A percentile compares a stretch with the other conserved stretches of the same genome.
Conservation (phyloP, 768 basidiomycete species). For the Tulasnella sp. region DNA sequence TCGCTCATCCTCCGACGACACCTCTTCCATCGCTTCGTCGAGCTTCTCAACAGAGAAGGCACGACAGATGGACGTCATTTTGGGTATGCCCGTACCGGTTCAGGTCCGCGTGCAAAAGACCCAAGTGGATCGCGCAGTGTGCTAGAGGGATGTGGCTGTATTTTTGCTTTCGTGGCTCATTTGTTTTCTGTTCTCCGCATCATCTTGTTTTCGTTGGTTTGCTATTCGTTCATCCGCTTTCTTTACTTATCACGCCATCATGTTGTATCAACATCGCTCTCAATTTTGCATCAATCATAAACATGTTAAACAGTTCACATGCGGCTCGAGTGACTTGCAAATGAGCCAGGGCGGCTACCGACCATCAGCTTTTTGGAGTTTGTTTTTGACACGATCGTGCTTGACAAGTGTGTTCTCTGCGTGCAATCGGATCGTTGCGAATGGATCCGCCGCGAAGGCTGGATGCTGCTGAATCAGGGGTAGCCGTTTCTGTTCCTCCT, state of each 20-base stretch:
- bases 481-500: constrained; percentile 50
- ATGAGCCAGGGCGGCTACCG: too few relatives aligned
- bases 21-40: neutral
- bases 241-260: neutral
- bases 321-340: neutral
- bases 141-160: neutral
- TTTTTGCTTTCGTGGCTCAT: neutral
- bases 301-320: neutral
- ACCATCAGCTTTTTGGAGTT: too few relatives aligned
- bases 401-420: constrained; percentile 63
- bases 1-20: neutral
- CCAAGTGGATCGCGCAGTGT: neutral
- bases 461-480: constrained; percentile 58
- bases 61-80: neutral
- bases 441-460: constrained; percentile 56
- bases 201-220: neutral
- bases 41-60: neutral
- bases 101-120: neutral
- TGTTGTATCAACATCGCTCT: neutral
- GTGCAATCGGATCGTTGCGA: constrained; percentile 67
- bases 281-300: neutral
- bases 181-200: neutral
- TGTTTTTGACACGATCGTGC: neutral
- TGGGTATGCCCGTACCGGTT: neutral
- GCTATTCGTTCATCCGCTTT: neutral